A percentile compares a stretch with the other conserved stretches of the same genome.
phyloP scores from a whole-genome alignment of 1,139 yeast species.

The Entelexis sorbosivorans region DNA sequence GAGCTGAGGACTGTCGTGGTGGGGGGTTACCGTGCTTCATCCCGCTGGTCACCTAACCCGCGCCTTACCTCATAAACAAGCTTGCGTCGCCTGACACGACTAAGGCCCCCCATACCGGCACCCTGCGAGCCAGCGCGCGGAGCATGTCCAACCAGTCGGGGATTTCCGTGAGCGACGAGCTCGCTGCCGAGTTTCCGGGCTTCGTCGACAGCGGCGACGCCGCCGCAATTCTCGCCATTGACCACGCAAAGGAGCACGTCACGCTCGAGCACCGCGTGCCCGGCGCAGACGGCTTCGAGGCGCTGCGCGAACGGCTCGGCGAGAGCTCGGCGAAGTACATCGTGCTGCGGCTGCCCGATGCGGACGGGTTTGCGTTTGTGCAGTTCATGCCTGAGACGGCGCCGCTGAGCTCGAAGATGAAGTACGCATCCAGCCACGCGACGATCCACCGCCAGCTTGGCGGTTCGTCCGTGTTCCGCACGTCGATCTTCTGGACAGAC shows the following conservation, averaged over 20 bases:
- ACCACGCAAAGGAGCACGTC: constrained; percentile 29
- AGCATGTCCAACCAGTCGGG: constrained; percentile 28
- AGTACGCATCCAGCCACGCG: constrained; percentile 82
- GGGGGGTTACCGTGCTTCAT: too few relatives aligned
- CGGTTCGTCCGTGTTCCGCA: constrained; percentile 46
- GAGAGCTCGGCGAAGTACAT: constrained; percentile 51
- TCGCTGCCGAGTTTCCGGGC: constrained; percentile 24
- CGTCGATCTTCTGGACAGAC: constrained; percentile 47
- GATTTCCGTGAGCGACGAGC: constrained; percentile 25
- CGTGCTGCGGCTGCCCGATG: constrained; percentile 37
- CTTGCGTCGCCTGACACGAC: not conserved
- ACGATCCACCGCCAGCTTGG: constrained; percentile 66
- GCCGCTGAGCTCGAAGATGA: constrained; percentile 75
- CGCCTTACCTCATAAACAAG: not conserved
- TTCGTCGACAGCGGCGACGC: constrained; percentile 24
- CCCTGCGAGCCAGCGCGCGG: not conserved
- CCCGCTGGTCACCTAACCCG: not conserved
- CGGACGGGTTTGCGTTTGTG: constrained; percentile 43
- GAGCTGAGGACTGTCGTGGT: too few relatives aligned
- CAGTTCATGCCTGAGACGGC: constrained; percentile 83
- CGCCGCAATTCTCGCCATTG: constrained; percentile 27
- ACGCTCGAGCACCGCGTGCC: constrained; percentile 27
- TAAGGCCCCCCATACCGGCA: not conserved
- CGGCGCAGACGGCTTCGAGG: constrained; percentile 28
- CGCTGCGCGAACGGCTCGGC: constrained; percentile 26